Evolutionary conservation across 140 eudicot genomes (phyloP), one percentile per base, ranked within the genome.

Genomic region (Cichorium intybus): DNA sequence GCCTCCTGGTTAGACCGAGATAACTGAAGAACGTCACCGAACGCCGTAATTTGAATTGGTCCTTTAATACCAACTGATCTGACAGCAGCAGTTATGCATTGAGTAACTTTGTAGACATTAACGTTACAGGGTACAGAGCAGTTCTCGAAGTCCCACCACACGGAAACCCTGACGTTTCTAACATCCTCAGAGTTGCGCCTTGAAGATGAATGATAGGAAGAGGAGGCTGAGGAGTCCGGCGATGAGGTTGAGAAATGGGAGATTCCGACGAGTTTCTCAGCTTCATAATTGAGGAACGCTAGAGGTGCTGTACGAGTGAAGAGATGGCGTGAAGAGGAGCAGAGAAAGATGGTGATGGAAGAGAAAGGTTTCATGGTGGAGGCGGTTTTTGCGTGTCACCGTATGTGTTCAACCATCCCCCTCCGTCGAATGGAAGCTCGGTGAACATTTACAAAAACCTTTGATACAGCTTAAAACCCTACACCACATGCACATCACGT

Each of bases 121-220:
- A 50, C 69, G 14, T 77, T 84, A 28, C 60, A 23, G 2, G 97
- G 95, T 1, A 86, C 24, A 2, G 71, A 22, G 51, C 99, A 93
- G 59, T 93, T 93, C 74, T 93, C 99, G 22, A 93, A 80, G 66
- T 93, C 99, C 99, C 99, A 93, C 99, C 97, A 93, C 2, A 93
- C 99, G 0, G 94, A 86, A n/a, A 93, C 99, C 79, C 88, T 78
- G 11, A 93, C 88, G 34, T 66, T 72, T n/a, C 95, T 68, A 29
- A 78, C 77, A 59, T 85, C 97, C 14, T 92, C 96, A 28, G 72
- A 80, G 39, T 80, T 81, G 5, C 83, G 75, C 17, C 91, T 71
- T 3, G 82, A 71, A 16, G 74, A 66, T 10, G 76, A 70, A 24
- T 71, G 78, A 20, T 48, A 71, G 2, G 68, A 52, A 4, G 70